phyloP scores from a whole-genome alignment of 495 filamentous ascomycete genomes.

The Neurospora discreta region DNA sequence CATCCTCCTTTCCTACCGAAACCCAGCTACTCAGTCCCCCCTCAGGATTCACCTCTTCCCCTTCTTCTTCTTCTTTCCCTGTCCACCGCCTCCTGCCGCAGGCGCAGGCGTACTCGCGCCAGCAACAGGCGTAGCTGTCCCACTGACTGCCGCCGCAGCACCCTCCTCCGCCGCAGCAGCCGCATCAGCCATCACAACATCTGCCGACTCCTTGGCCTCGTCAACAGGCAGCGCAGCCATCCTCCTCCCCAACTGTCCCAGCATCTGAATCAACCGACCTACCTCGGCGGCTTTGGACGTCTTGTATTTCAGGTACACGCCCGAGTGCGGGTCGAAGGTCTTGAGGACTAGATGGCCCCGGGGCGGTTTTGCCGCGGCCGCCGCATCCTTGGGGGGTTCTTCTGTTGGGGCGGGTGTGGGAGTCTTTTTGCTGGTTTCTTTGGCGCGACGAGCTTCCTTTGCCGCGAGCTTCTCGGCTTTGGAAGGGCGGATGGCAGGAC shows the following conservation, averaged over 20 bases:
- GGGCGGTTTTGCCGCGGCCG: constrained; percentile 9
- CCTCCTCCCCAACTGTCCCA: constrained; percentile 55
- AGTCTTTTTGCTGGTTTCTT: no score
- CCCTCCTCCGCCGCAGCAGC: background rate
- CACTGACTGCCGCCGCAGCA: background rate
- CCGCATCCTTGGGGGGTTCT: no score
- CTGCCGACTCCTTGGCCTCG: constrained; percentile 21
- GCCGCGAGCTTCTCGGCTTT: constrained; percentile 12
- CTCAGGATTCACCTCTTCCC: constrained; percentile 34
- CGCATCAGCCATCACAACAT: constrained; percentile 7
- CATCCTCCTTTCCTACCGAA: background rate
- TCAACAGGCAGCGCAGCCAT: constrained; percentile 46
- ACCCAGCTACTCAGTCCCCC: background rate
- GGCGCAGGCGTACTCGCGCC: constrained; percentile 21
- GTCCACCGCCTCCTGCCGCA: constrained; percentile 28
- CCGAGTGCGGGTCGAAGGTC: constrained; percentile 76
- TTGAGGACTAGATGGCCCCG: constrained; percentile 69
- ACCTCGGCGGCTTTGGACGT: constrained; percentile 91
- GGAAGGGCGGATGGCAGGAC: constrained; percentile 23
- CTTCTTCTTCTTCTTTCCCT: constrained; percentile 48
- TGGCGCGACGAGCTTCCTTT: background rate
- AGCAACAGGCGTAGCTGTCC: background rate
- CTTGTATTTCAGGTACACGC: constrained; percentile 77
- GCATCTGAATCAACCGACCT: constrained; percentile 58
- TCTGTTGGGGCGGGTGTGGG: no score